Percentiles rank a stretch among this genome's conserved stretches.
phyloP scores from a whole-genome alignment of 192 early-diverging fungal species.

The Pecoramyces ruminantium region DNA sequence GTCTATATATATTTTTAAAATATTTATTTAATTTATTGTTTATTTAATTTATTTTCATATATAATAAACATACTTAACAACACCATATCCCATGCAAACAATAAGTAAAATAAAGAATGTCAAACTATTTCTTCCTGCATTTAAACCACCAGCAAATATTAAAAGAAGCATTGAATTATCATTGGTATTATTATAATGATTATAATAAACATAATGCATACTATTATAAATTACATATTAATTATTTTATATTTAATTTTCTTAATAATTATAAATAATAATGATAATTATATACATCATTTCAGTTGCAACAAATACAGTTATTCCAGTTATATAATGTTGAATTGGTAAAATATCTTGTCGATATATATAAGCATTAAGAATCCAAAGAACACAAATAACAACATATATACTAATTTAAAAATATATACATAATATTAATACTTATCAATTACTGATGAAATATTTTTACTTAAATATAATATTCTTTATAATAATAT shows the following conservation, averaged over 20 bases:
- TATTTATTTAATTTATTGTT: neutral
- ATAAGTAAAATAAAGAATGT: constrained; percentile 95
- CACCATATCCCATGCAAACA: constrained; percentile 87
- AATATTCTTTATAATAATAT: too few species aligned
- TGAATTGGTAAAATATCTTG: constrained; percentile 80
- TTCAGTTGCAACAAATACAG: constrained; percentile 71
- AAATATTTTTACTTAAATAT: too few species aligned
- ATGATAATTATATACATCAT: constrained; percentile 35
- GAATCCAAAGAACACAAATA: constrained; percentile 65
- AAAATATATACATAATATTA: too few species aligned
- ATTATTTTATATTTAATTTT: constrained; percentile 14
- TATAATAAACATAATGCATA: neutral
- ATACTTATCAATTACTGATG: too few species aligned
- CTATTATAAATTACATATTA: constrained; percentile 4
- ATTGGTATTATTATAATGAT: neutral
- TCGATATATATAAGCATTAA: constrained; percentile 63
- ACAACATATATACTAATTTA: constrained; percentile 32
- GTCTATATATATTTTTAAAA: constrained; percentile 20
- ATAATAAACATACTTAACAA: constrained; percentile 49
- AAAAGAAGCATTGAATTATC: constrained; percentile 36
- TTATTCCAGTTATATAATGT: constrained; percentile 70
- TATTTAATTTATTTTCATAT: neutral
- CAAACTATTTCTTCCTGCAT: constrained; percentile 75
- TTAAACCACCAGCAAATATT: constrained; percentile 57
- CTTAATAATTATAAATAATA: constrained; percentile 13